These are phyloP conservation scores for Lasiodiplodia sp. DNA, from an alignment of 2,329 filamentous ascomycete genomes.

Conservation along the genomic window DNA sequence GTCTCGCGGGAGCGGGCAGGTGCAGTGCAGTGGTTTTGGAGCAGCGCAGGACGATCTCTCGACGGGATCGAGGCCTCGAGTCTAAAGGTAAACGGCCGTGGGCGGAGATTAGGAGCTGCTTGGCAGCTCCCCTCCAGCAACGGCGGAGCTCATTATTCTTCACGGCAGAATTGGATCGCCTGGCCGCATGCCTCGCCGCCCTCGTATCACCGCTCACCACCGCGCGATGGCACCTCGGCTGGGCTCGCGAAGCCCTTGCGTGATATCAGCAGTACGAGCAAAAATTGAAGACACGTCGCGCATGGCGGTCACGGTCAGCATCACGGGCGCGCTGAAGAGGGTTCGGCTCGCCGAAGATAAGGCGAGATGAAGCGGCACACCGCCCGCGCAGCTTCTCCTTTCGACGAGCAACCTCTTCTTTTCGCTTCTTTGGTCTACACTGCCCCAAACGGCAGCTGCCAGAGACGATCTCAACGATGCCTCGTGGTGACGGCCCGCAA, in stretches of 20 bases:
- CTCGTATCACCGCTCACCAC: constrained; percentile 21
- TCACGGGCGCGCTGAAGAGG: background rate
- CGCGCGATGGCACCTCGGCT: constrained; percentile 16
- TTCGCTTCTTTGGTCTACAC: background rate
- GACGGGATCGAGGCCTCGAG: background rate
- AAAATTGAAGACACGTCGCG: constrained; percentile 22
- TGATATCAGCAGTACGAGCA: constrained; percentile 25
- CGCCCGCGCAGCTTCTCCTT: background rate
- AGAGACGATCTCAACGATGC: constrained; percentile 11
- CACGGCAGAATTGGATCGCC: background rate
- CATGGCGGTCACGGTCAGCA: constrained; percentile 3
- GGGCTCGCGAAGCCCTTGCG: constrained; percentile 13
- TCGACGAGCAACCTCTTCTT: constrained; percentile 1
- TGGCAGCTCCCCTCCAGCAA: constrained; percentile 19
- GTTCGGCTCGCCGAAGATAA: constrained; percentile 17
- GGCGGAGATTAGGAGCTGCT: constrained; percentile 27
- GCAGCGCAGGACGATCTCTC: background rate
- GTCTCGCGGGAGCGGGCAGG: background rate
- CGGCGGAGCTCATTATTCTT: constrained; percentile 12
- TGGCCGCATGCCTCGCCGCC: background rate
- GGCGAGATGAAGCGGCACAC: constrained; percentile 12
- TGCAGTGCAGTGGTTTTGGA: background rate
- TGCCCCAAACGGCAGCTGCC: constrained; percentile 3
- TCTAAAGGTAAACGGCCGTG: background rate
- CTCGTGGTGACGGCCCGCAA: constrained; percentile 23